Base-by-base conservation (phyloP, 306 rosid species). In the Rubus parviflorus region DNA sequence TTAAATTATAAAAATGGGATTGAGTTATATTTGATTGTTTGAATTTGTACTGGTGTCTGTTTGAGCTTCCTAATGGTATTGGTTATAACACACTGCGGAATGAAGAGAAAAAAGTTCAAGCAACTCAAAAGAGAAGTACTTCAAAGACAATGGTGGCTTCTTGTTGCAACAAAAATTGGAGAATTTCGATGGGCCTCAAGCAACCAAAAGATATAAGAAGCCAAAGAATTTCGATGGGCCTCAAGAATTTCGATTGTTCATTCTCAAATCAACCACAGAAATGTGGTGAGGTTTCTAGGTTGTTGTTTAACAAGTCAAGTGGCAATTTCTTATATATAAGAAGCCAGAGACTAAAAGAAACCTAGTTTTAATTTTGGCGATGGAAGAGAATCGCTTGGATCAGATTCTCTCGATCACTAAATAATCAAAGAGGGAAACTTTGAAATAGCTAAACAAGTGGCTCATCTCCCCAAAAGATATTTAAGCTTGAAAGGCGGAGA, bases 111-210 rank as follows among this genome's bases (percentile, higher is more conserved):
- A n/a, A n/a, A n/a, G n/a, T n/a, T n/a, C n/a, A 22, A 56, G 7
- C 57, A 52, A 51, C 79, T 53, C 20, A 68, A 52, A 17, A n/a
- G 79, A 66, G 57, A 80, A 54, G 69, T 80, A 56, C 79, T 80
- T 66, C 0, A 65, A 73, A 68, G 46, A 45, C 57, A 77, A 77
- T 68, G 81, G 81, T 8, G 81, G 81, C 7, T 43, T 68, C 0
- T 20, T 77, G 81, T 68, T 77, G 42, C 74, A 77, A n/a, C 75
- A 58, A 45, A 25, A 47, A 16, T 23, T 77, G 7, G 42, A 54
- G 3, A 13, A 20, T n/a, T 10, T 22, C 10, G 20, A 42, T 7
- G 74, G 54, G 5, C 41, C 61, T 25, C 6, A 74, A 25, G 40
- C 43, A 8, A 13, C 76, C 2, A 60, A 48, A 48, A n/a, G n/a